A percentile compares a stretch with the other conserved stretches of the same genome.
phyloP scores from a whole-genome alignment of 495 filamentous ascomycete genomes.

The Gamarada debralockiae region DNA sequence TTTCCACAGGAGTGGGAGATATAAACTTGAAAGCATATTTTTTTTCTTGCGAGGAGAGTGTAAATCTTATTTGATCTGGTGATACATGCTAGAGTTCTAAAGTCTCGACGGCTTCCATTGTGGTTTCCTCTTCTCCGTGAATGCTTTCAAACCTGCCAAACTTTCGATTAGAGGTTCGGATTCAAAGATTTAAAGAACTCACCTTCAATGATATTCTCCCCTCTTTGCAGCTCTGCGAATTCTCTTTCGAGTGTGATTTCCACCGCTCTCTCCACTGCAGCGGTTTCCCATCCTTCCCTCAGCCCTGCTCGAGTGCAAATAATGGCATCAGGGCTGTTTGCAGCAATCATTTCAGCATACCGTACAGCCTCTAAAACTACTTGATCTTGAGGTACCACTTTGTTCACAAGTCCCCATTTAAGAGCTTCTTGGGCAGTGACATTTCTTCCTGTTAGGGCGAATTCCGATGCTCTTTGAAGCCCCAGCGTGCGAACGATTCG shows the following conservation, averaged over 20 bases:
- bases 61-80: too few relatives aligned
- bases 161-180: too few relatives aligned
- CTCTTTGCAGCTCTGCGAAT: too few relatives aligned
- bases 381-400: slow-evolving; percentile 47
- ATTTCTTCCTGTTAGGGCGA: slow-evolving; percentile 59
- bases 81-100: too few relatives aligned
- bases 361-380: slow-evolving; percentile 41
- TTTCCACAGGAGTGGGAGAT: neutral
- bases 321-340: slow-evolving; percentile 66
- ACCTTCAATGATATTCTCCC: too few relatives aligned
- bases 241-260: too few relatives aligned
- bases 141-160: too few relatives aligned
- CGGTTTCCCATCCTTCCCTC: slow-evolving; percentile 61
- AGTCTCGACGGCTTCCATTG: too few relatives aligned
- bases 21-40: too few relatives aligned
- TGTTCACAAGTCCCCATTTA: slow-evolving; percentile 68
- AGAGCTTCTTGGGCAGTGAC: slow-evolving; percentile 52
- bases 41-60: too few relatives aligned
- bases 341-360: slow-evolving; percentile 45
- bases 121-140: too few relatives aligned
- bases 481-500: slow-evolving; percentile 60
- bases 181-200: too few relatives aligned
- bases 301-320: slow-evolving; percentile 62
- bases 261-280: slow-evolving; percentile 58
- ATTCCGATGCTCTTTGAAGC: slow-evolving; percentile 62